Conservation (phyloP, 805 yeast species). For the Wickerhamomyces alni region DNA sequence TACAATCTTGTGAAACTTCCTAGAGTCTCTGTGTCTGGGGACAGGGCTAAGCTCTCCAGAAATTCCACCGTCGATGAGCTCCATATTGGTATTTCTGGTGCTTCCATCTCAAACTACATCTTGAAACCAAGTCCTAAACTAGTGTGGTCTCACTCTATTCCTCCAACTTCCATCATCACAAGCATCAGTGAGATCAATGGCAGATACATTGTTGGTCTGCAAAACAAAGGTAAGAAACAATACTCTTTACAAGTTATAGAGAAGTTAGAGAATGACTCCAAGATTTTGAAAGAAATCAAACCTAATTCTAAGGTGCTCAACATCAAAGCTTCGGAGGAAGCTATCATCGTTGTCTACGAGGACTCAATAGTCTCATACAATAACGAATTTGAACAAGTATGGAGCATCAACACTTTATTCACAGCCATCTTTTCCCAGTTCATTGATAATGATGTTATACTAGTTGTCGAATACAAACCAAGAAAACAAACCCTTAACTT, state of each 20-base stretch:
- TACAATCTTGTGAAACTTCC: constrained; percentile 21
- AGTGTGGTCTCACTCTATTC: constrained; percentile 45
- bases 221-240: constrained; percentile 15
- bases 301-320: constrained; percentile 8
- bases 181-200: constrained; percentile 9
- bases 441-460: constrained; percentile 14
- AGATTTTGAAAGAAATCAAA: constrained; percentile 13
- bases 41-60: constrained; percentile 11
- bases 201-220: constrained; percentile 12
- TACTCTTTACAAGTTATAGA: constrained; percentile 14
- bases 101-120: constrained; percentile 29
- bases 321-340: constrained; percentile 3
- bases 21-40: constrained; percentile 15
- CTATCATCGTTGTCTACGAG: constrained; percentile 11
- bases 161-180: constrained; percentile 36
- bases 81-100: constrained; percentile 23
- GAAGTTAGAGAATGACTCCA: constrained; percentile 18
- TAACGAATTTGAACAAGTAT: constrained; percentile 4
- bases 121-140: constrained; percentile 47
- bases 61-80: constrained; percentile 14
- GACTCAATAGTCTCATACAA: constrained; percentile 5
- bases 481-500: constrained; percentile 16
- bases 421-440: constrained; percentile 9
- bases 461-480: constrained; percentile 10
- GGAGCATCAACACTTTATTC: constrained; percentile 15